These are phyloP conservation scores for Entamoeba nuttalli DNA, from an alignment of 208 protist genomes.

Conservation along the genomic window DNA sequence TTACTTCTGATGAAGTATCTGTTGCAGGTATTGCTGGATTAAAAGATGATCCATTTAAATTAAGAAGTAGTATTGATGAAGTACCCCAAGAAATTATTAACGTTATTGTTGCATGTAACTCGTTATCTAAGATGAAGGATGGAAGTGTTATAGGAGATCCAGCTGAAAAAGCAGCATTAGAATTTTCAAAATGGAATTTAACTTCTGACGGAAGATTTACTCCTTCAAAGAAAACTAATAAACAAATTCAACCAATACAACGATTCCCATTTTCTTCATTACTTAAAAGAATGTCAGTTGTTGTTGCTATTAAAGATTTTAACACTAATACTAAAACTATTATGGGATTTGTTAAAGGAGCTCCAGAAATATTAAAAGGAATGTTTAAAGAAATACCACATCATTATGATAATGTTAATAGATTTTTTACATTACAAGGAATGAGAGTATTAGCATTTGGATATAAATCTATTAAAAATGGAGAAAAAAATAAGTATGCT, in stretches of 20 bases:
- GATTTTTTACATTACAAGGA: conserved; percentile 62
- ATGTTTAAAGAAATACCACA: conserved; percentile 58
- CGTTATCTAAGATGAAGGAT: conserved; percentile 60
- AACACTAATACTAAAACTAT: not conserved
- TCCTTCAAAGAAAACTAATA: not conserved
- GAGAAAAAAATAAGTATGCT: not conserved
- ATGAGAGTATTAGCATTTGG: conserved; percentile 83
- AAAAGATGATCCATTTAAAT: not conserved
- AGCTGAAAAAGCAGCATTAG: conserved; percentile 56
- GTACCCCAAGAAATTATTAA: not conserved
- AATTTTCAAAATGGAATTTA: not conserved
- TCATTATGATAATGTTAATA: conserved; percentile 56
- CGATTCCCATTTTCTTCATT: conserved; percentile 76
- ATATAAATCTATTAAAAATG: conserved; percentile 41
- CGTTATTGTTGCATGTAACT: conserved; percentile 35
- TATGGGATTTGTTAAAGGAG: conserved; percentile 61
- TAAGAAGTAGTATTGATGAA: not conserved
- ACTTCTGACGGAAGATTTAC: not conserved
- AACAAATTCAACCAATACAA: not conserved
- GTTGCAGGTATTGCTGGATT: conserved; percentile 2
- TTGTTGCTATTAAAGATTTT: conserved; percentile 42
- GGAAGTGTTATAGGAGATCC: conserved; percentile 74
- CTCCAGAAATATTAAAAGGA: conserved; percentile 70
- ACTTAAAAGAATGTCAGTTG: conserved; percentile 78
- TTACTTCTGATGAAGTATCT: conserved; percentile 51